These are phyloP conservation scores for Gloeopeniophorella convolvens DNA, from an alignment of 768 basidiomycete species.

Conservation along the genomic window DNA sequence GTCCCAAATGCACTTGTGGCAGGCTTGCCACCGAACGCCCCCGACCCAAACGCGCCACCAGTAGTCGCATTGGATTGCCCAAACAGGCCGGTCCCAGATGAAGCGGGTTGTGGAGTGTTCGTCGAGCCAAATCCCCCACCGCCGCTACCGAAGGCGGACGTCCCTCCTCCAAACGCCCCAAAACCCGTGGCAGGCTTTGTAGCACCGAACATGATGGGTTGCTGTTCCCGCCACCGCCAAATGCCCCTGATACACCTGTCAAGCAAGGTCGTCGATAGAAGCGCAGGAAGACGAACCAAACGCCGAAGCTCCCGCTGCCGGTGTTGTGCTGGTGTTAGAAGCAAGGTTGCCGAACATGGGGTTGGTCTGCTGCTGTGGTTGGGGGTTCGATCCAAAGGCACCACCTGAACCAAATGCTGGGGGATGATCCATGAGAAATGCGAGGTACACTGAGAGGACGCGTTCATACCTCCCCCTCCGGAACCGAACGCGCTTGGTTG, in stretches of 20 bases:
- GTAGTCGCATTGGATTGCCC: conserved; percentile 45
- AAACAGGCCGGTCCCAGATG: conserved; percentile 50
- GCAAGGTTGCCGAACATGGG: conserved; percentile 74
- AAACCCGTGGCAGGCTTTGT: conserved; percentile 70
- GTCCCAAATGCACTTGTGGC: conserved; percentile 40
- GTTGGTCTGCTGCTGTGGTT: conserved; percentile 52
- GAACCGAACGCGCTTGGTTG: conserved; percentile 61
- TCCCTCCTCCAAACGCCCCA: conserved; percentile 61
- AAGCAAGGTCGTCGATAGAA: conserved; percentile 8
- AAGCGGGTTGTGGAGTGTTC: conserved; percentile 23
- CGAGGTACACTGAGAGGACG: too few species aligned
- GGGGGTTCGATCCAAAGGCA: conserved; percentile 43
- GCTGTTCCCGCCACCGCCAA: conserved; percentile 28
- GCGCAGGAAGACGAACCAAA: conserved; percentile 30
- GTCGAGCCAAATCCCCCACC: conserved; percentile 38
- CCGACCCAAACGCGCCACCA: conserved; percentile 26
- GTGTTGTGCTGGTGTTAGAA: conserved; percentile 27
- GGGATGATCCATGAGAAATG: conserved; percentile 12
- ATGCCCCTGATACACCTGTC: conserved; percentile 29
- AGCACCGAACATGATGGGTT: conserved; percentile 51
- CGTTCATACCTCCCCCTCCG: conserved; percentile 45
- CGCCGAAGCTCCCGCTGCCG: conserved; percentile 28
- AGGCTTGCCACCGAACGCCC: conserved; percentile 37
- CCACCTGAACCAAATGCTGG: conserved; percentile 37
- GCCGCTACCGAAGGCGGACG: conserved; percentile 44